A percentile compares a stretch with the other conserved stretches of the same genome.
Conservation (phyloP, 2,329 filamentous ascomycete genomes). For the Rutstroemia sp. region DNA sequence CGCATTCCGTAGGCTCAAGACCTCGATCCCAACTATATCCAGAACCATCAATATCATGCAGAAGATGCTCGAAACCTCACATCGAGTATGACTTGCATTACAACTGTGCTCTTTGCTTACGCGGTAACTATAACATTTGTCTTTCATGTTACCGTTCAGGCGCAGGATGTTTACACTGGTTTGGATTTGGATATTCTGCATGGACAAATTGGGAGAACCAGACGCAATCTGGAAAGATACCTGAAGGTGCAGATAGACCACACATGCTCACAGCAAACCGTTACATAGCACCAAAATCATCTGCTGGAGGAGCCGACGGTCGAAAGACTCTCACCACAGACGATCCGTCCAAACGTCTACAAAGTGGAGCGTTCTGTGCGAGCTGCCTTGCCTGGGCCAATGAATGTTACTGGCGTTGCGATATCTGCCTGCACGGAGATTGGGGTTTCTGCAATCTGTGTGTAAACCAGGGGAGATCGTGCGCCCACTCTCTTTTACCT, state of each 20-base stretch:
- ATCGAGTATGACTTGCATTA: slow-evolving; percentile 87
- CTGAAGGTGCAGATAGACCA: slow-evolving; percentile 37
- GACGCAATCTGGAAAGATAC: slow-evolving; percentile 27
- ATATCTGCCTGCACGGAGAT: slow-evolving; percentile 80
- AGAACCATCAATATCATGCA: slow-evolving; percentile 70
- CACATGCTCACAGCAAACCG: slow-evolving; percentile 53
- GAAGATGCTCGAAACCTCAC: slow-evolving; percentile 59
- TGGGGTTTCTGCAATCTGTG: slow-evolving; percentile 92
- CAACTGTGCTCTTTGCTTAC: slow-evolving; percentile 64
- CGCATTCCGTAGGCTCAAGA: slow-evolving; percentile 25
- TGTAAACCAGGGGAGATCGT: slow-evolving; percentile 74
- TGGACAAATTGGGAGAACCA: slow-evolving; percentile 57
- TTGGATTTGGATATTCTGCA: slow-evolving; percentile 73
- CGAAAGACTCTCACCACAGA: slow-evolving; percentile 55
- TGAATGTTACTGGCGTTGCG: slow-evolving; percentile 84
- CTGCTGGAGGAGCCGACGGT: slow-evolving; percentile 46
- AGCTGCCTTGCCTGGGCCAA: slow-evolving; percentile 68
- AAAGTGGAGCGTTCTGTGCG: slow-evolving; percentile 80
- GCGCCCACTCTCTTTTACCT: slow-evolving; percentile 74
- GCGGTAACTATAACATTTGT: slow-evolving; percentile 73
- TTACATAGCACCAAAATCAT: slow-evolving; percentile 43
- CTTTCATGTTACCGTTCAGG: slow-evolving; percentile 70
- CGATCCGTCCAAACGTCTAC: slow-evolving; percentile 59
- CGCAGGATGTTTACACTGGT: slow-evolving; percentile 79
- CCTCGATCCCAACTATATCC: slow-evolving; percentile 41